A percentile compares a stretch with the other conserved stretches of the same genome.
phyloP scores from a whole-genome alignment of 2,329 filamentous ascomycete species.

The Calonectria pseudoturangicola region DNA sequence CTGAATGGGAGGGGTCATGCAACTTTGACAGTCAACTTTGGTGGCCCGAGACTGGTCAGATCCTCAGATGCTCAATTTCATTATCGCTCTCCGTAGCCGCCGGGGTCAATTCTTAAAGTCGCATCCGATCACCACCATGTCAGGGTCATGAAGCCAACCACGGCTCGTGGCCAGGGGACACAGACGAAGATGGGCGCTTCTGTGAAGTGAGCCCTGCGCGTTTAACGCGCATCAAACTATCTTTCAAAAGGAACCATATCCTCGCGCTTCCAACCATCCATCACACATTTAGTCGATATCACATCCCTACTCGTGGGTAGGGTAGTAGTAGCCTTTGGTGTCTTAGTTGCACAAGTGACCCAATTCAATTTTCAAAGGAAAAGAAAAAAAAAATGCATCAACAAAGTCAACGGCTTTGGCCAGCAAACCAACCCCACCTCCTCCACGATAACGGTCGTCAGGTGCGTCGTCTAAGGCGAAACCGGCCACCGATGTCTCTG shows the following conservation, averaged over 20 bases:
- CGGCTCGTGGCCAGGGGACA: conserved; percentile 18
- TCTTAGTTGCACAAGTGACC: conserved; percentile 12
- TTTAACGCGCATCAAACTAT: conserved; percentile 34
- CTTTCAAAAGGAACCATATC: conserved; percentile 15
- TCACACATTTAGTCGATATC: conserved; percentile 20
- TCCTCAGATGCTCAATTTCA: conserved; percentile 5
- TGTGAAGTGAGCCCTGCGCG: conserved; percentile 32
- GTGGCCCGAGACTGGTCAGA: conserved; percentile 28
- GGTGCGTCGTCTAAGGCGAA: conserved; percentile 28
- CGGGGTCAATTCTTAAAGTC: conserved; percentile 16
- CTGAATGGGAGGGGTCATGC: conserved; percentile 25
- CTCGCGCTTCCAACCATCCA: conserved; percentile 37
- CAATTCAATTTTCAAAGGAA: conserved; percentile 6
- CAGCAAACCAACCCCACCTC: conserved; percentile 45
- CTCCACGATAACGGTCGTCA: conserved; percentile 39
- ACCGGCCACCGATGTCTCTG: conserved; percentile 18
- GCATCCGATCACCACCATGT: conserved; percentile 30
- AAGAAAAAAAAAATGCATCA: conserved; percentile 26
- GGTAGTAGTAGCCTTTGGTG: neutral
- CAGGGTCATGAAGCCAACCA: conserved; percentile 33
- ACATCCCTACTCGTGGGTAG: neutral
- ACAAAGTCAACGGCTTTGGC: conserved; percentile 36
- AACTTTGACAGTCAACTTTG: conserved; percentile 20
- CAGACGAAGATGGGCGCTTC: conserved; percentile 26
- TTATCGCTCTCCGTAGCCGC: conserved; percentile 31